Conservation (phyloP, 1,139 yeast species). For the Lodderomyces oxycetoniae region DNA sequence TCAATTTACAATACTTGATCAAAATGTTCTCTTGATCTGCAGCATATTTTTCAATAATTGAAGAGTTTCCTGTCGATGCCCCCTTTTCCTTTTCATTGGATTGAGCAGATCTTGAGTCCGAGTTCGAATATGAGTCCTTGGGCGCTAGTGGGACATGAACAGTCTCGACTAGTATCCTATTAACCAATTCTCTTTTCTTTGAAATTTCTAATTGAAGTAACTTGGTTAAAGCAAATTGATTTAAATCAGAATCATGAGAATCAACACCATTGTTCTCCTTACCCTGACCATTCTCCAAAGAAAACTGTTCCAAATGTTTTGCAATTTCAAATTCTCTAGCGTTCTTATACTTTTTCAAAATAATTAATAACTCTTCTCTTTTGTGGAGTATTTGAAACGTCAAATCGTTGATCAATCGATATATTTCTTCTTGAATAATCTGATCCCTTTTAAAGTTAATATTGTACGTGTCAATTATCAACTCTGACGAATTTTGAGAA, state of each 20-base stretch:
- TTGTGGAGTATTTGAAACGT: conserved; percentile 34
- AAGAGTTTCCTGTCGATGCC: not conserved
- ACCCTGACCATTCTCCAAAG: conserved; percentile 1
- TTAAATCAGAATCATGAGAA: conserved; percentile 2
- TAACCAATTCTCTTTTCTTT: conserved; percentile 17
- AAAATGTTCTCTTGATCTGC: conserved; percentile 24
- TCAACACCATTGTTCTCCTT: not conserved
- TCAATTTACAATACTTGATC: conserved; percentile 39
- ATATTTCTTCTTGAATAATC: conserved; percentile 42
- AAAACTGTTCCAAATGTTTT: not conserved
- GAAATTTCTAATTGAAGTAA: conserved; percentile 18
- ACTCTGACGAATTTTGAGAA: conserved; percentile 5
- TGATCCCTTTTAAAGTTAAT: conserved; percentile 23
- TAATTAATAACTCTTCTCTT: conserved; percentile 27
- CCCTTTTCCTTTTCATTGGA: not conserved
- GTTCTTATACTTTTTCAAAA: conserved; percentile 16
- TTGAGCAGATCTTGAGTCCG: not conserved
- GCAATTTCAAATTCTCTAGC: conserved; percentile 15
- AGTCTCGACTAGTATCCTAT: conserved; percentile 11
- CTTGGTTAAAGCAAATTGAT: conserved; percentile 6
- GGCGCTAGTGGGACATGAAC: conserved; percentile 21
- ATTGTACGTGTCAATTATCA: conserved; percentile 1
- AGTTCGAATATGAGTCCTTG: not conserved
- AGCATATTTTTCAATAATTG: conserved; percentile 5
- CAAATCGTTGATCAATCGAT: conserved; percentile 37